Evolutionary conservation across 2,329 filamentous ascomycete genomes (phyloP), one percentile per base, ranked within the genome.

Genomic region (Pseudogymnoascus sp.): DNA sequence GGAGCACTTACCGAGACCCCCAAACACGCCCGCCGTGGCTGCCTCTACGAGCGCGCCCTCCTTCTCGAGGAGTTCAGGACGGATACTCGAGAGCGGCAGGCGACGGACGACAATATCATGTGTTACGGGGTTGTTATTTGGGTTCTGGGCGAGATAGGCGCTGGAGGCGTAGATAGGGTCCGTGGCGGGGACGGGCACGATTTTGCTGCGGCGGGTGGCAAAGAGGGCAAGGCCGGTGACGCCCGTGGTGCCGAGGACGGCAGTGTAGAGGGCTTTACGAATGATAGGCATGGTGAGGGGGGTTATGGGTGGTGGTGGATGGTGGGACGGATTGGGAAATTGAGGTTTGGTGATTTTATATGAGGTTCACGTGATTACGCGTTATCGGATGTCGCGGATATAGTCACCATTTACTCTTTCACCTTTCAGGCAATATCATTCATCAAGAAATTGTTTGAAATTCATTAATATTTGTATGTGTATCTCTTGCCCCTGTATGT

Each of bases 11-110:
- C 86, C 85, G 71, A 79, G 79, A 62, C 84, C 85, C 65, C 82
- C 80, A 87, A 83, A 90, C 58, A 88, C 75, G 48, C 86, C 86
- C 10, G 83, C 83, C 70, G 85, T 88, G 70, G 89, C 88, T 66
- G 83, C 83, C 67, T 87, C 78, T 1, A 82, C 81, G 58, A 89
- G 76, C 66, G 84, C 79, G 33, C 80, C 79, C 69, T 82, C 83
- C 66, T 82, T 80, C 69, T 87, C 77, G 12, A 89, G 74, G 61
- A 90, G 75, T 65, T 87, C 82, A 0, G 87, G 86, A 31, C 82
- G 80, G 64, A 91, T 83, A 69, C 85, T 83, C 55, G 75, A 76
- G 58, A 91, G 70, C 0, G 87, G 84, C 0, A 90, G 79, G 36
- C 78, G 79, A 66, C 84, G 82, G 66, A 88, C 76, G 67, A 82